Percentiles rank a stretch among this genome's conserved stretches.
Conservation (phyloP, 768 basidiomycete genomes). For the Leccinellum rugosiceps region DNA sequence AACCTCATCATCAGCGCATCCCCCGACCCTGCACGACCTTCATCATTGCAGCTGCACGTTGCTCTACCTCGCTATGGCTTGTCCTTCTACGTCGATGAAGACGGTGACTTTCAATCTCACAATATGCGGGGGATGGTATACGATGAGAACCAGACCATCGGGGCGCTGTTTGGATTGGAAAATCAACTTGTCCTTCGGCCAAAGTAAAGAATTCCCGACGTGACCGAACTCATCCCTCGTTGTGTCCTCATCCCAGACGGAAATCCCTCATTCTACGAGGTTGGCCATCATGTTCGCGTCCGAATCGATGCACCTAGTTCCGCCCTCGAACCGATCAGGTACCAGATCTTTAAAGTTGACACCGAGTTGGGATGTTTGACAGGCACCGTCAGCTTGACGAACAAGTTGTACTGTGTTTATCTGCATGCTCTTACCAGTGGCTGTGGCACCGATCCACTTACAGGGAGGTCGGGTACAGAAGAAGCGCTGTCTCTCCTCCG, state of each 20-base stretch:
- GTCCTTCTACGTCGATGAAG: conserved; percentile 35
- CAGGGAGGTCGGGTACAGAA: conserved; percentile 40
- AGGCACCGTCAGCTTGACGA: conserved; percentile 22
- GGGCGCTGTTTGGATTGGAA: conserved; percentile 43
- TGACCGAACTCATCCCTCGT: background rate
- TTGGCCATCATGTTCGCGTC: conserved; percentile 10
- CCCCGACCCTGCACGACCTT: background rate
- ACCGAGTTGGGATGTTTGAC: conserved; percentile 27
- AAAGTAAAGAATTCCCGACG: background rate
- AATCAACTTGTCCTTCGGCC: conserved; percentile 38
- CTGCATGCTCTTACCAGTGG: conserved; percentile 44
- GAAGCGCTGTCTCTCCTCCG: conserved; percentile 39
- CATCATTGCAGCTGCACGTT: conserved; percentile 19
- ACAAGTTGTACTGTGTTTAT: conserved; percentile 36
- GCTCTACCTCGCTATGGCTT: conserved; percentile 39
- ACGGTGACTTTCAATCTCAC: conserved; percentile 33
- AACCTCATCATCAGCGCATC: conserved; percentile 18
- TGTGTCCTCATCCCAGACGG: conserved; percentile 40
- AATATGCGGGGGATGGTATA: conserved; percentile 40
- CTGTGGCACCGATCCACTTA: conserved; percentile 42
- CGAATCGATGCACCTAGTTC: background rate
- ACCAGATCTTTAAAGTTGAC: conserved; percentile 31
- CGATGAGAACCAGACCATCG: conserved; percentile 36
- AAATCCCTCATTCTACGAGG: background rate
- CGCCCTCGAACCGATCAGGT: conserved; percentile 7